Evolutionary conservation across 2,329 filamentous ascomycete genomes (phyloP), one percentile per base, ranked within the genome.

Genomic region (Talaromyces atroroseus): DNA sequence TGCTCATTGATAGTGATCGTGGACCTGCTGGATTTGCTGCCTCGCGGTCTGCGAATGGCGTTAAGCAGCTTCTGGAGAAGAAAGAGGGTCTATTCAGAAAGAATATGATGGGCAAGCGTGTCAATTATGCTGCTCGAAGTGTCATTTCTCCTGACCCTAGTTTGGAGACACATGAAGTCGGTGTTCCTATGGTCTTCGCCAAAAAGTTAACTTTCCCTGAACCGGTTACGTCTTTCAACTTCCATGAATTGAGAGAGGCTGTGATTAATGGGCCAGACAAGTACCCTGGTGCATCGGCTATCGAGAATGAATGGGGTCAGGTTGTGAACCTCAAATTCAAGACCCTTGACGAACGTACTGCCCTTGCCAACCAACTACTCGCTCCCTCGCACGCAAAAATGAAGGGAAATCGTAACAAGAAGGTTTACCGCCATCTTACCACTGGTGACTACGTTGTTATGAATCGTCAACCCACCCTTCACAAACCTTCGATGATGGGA

Each of bases 41-140:
- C 14, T 86, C 87, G 66, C 82, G 86, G 26, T 29, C 26, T 56
- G 89, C 95, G 60, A 92, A 96, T 61, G 94, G 95, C 64, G 95
- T 99, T 76, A 99, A 99, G 76, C 94, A 99, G 70, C 88, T 92
- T 68, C 81, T 99, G 26, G 94, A 99, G 75, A 99, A 99, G 80
- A 99, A 99, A 75, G 95, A 99, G 69, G 94, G 94, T 62, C 80
- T 99, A 29, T 99, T 99, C 79, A 83, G 94, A 65, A 97, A 96
- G 79, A 96, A 99, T 74, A 97, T 99, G 94, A 99, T 99, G 94
- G 94, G 94, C 59, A 99, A 99, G 80, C 91, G 94, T 78, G 94
- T 99, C 76, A 97, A 99, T 73, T 97, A 94, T 71, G 94, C 94
- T 50, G 94, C 94, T 38, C 88, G 94, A 71, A 95, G 89, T 81